Evolutionary conservation across 1,284 basidiomycete genomes (phyloP).

Genomic region (Exobasidium rhododendri): DNA sequence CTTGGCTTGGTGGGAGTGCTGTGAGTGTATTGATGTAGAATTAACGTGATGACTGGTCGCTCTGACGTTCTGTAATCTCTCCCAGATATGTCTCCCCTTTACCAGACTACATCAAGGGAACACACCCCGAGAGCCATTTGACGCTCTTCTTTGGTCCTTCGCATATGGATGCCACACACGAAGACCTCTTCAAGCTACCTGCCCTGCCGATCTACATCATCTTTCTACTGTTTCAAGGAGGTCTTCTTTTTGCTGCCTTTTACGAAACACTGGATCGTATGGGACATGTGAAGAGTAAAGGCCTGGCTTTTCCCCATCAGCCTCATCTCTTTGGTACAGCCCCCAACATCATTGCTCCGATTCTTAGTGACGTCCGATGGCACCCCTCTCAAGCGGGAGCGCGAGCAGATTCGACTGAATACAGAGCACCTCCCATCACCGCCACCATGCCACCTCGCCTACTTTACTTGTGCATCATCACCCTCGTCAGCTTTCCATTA

Average conservation of each 20-base stretch:
- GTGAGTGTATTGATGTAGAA: background rate
- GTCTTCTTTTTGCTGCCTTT: slow-evolving; percentile 27
- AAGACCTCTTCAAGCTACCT: slow-evolving; percentile 50
- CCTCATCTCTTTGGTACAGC: slow-evolving; percentile 52
- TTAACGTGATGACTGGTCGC: background rate
- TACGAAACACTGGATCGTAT: slow-evolving; percentile 37
- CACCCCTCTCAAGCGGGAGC: slow-evolving; percentile 18
- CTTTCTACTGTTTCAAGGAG: slow-evolving; percentile 36
- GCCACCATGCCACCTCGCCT: slow-evolving; percentile 33
- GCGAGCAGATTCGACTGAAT: slow-evolving; percentile 21
- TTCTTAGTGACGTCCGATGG: slow-evolving; percentile 42
- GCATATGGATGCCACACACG: slow-evolving; percentile 43
- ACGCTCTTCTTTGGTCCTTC: slow-evolving; percentile 39
- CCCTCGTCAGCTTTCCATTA: slow-evolving; percentile 33
- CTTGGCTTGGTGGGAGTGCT: slow-evolving; percentile 17
- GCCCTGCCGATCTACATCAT: slow-evolving; percentile 50
- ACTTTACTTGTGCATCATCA: slow-evolving; percentile 45
- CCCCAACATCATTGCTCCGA: slow-evolving; percentile 40
- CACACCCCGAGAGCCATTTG: slow-evolving; percentile 49
- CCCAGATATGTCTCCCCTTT: slow-evolving; percentile 48
- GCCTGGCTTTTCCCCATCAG: slow-evolving; percentile 32
- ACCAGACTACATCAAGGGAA: slow-evolving; percentile 45
- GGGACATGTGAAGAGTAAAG: slow-evolving; percentile 22
- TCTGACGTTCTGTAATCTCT: too few relatives aligned
- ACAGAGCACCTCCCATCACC: slow-evolving; percentile 18